Evolutionary conservation across 1,284 basidiomycete genomes (phyloP).

Genomic region (Naganishia sp.): DNA sequence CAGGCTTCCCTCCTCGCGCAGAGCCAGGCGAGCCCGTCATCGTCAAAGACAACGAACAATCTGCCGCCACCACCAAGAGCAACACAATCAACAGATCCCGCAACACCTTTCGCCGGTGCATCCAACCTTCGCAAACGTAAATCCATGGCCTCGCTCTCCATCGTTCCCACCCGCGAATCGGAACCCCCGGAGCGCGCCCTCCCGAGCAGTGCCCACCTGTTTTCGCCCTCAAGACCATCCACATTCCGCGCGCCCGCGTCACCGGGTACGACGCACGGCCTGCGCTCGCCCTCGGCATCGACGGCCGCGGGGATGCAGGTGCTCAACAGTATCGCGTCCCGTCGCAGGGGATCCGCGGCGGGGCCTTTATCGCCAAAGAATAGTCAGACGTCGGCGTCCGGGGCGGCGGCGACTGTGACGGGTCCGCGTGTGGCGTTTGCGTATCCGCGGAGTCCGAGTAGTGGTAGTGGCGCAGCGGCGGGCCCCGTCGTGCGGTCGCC

Average conservation of each 20-base stretch:
- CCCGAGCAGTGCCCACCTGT: neutral
- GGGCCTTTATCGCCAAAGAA: neutral
- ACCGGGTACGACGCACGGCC: neutral
- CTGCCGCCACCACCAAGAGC: neutral
- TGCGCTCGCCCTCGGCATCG: constrained; percentile 16
- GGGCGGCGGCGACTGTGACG: neutral
- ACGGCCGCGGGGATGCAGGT: constrained; percentile 22
- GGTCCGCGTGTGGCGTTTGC: constrained; percentile 20
- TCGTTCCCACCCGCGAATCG: neutral
- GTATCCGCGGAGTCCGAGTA: constrained; percentile 13
- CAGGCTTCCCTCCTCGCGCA: constrained; percentile 15
- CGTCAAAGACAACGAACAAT: neutral
- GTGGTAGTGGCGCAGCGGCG: neutral
- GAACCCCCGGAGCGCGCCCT: neutral
- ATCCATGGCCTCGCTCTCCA: constrained; percentile 26
- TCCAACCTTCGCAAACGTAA: constrained; percentile 23
- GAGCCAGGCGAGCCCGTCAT: neutral
- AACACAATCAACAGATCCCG: neutral
- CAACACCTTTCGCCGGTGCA: neutral
- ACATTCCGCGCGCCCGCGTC: neutral
- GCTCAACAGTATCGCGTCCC: constrained; percentile 13
- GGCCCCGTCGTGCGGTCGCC: constrained; percentile 7
- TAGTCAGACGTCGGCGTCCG: neutral
- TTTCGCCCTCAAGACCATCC: constrained; percentile 10
- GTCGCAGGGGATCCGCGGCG: constrained; percentile 13